phyloP scores from a whole-genome alignment of 2,329 filamentous ascomycete genomes.

The Ascochyta viciae-villosae region DNA sequence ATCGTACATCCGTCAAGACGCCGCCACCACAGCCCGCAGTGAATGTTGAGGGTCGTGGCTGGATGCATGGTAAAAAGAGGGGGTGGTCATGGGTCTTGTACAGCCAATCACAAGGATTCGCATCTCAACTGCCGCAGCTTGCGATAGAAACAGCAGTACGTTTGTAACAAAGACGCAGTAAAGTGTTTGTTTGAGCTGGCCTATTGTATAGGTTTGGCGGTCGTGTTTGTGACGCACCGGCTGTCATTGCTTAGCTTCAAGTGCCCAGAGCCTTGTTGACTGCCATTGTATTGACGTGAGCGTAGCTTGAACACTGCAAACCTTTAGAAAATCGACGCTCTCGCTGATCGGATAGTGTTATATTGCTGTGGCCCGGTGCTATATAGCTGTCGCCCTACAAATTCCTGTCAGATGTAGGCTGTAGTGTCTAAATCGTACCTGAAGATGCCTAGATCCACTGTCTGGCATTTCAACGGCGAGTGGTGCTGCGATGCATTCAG shows the following conservation, averaged over 20 bases:
- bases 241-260: neutral
- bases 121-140: neutral
- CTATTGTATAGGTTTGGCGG: neutral
- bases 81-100: slow-evolving; percentile 5
- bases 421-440: neutral
- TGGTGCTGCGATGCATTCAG: neutral
- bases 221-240: neutral
- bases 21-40: slow-evolving; percentile 18
- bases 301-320: neutral
- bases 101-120: slow-evolving; percentile 1
- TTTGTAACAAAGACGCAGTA: neutral
- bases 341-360: neutral
- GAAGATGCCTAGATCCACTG: neutral
- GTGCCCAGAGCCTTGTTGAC: neutral
- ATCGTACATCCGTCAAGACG: slow-evolving; percentile 5
- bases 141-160: neutral
- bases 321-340: neutral
- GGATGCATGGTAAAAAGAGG: slow-evolving; percentile 17
- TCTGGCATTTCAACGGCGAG: neutral
- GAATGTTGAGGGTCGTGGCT: neutral
- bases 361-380: neutral
- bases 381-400: neutral
- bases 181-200: neutral
- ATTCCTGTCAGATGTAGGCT: neutral
- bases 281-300: neutral